Evolutionary conservation across 371 early-diverging fungal species (phyloP).

Genomic region (Mucor saturninus): DNA sequence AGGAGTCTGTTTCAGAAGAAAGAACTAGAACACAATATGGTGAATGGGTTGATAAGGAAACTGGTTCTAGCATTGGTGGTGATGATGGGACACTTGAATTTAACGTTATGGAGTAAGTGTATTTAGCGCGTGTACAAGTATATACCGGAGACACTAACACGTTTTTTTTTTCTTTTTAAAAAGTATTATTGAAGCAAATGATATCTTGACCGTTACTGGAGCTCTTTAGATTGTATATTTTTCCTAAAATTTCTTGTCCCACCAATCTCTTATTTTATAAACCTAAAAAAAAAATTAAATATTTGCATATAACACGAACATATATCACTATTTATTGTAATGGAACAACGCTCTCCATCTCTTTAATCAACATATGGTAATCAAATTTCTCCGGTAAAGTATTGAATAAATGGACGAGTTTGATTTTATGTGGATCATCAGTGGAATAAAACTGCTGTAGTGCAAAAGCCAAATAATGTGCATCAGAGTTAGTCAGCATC

Average conservation of each 20-base stretch:
- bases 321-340: slow-evolving; percentile 1
- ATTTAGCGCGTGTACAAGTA: neutral
- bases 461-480: slow-evolving; percentile 79
- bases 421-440: slow-evolving; percentile 64
- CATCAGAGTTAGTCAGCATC: slow-evolving; percentile 67
- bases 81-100: slow-evolving; percentile 63
- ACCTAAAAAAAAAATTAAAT: slow-evolving; percentile 3
- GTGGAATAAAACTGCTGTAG: slow-evolving; percentile 88
- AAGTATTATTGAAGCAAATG: slow-evolving; percentile 75
- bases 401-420: slow-evolving; percentile 78
- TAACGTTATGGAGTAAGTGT: slow-evolving; percentile 65
- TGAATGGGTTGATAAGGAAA: slow-evolving; percentile 62
- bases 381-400: slow-evolving; percentile 73
- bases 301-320: slow-evolving; percentile 2
- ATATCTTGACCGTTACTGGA: slow-evolving; percentile 77
- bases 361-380: slow-evolving; percentile 70
- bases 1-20: slow-evolving; percentile 29
- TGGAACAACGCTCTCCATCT: slow-evolving; percentile 42
- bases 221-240: slow-evolving; percentile 51
- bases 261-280: slow-evolving; percentile 1
- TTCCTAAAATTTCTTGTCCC: neutral
- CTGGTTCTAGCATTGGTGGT: slow-evolving; percentile 60
- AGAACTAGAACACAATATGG: slow-evolving; percentile 56
- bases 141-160: neutral
- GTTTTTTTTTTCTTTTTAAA: neutral